Percentiles rank a stretch among this genome's conserved stretches.
Evolutionary conservation across 75 land plant species (phyloP).

Genomic region (Pinus tabuliformis): DNA sequence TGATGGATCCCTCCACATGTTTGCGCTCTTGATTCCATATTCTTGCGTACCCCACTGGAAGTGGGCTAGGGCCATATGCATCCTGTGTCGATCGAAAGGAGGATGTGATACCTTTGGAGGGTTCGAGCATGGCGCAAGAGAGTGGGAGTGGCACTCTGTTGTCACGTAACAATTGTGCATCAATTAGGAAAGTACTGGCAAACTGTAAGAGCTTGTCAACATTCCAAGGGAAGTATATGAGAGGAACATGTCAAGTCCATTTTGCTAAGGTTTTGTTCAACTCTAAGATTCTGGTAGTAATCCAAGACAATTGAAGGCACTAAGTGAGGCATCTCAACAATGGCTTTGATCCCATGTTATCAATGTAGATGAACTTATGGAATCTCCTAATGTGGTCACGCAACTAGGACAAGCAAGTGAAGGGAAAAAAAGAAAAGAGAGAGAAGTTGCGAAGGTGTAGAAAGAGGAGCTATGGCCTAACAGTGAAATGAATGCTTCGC

Average conservation of each 20-base stretch:
- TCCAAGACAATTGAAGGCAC: conserved; percentile 7
- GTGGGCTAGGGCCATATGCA: neutral
- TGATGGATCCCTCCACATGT: neutral
- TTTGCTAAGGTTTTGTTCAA: neutral
- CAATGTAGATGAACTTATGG: conserved; percentile 4
- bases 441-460: conserved; percentile 8
- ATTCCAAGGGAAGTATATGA: conserved; percentile 2
- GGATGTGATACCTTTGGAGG: neutral
- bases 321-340: conserved; percentile 7
- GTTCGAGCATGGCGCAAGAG: neutral
- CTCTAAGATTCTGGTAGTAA: neutral
- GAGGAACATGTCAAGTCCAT: neutral
- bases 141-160: conserved; percentile 6
- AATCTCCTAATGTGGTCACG: conserved; percentile 1
- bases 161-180: neutral
- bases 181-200: neutral
- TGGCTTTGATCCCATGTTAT: conserved; percentile 4
- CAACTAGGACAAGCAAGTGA: neutral
- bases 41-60: conserved; percentile 9
- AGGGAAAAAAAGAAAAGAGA: conserved; percentile 5
- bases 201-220: neutral
- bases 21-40: neutral
- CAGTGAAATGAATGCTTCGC: conserved; percentile 6
- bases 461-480: conserved; percentile 11
- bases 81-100: neutral